Conservation (phyloP, 495 filamentous ascomycete species). For the Cercophora newfieldiana region DNA sequence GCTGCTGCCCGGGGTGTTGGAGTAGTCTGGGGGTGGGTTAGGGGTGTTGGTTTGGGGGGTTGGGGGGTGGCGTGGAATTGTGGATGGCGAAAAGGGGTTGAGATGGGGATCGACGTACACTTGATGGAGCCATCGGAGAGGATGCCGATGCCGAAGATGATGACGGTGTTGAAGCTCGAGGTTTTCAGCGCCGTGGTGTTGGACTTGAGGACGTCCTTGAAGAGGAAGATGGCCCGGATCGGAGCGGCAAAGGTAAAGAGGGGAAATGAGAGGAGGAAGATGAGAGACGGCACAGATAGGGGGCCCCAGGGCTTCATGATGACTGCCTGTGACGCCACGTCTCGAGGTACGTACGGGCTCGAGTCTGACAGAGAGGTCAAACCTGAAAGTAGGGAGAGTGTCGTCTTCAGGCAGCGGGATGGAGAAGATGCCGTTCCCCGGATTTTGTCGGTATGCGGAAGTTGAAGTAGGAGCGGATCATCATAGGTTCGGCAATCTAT, state of each 20-base stretch:
- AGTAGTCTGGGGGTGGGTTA: too few relatives aligned
- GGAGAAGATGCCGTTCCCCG: not conserved
- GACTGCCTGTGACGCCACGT: too few relatives aligned
- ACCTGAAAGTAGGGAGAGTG: not conserved
- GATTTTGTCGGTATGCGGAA: not conserved
- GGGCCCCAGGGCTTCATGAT: not conserved
- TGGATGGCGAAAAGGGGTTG: too few relatives aligned
- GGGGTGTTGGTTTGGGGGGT: not conserved
- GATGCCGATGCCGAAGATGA: slow-evolving; percentile 47
- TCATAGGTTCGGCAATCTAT: not conserved
- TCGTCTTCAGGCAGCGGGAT: too few relatives aligned
- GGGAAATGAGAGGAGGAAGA: not conserved
- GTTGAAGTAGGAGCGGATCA: not conserved
- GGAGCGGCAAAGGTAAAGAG: slow-evolving; percentile 12
- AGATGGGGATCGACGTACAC: too few relatives aligned
- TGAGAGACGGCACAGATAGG: not conserved
- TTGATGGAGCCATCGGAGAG: slow-evolving; percentile 44
- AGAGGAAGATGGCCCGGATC: slow-evolving; percentile 42
- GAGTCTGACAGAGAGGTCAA: not conserved
- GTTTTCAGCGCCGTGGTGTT: slow-evolving; percentile 39
- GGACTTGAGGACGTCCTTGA: slow-evolving; percentile 49
- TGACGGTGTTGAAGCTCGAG: slow-evolving; percentile 43
- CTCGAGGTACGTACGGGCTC: not conserved
- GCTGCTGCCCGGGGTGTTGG: slow-evolving; percentile 43
- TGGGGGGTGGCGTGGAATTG: too few relatives aligned